Percentiles rank a stretch among this genome's conserved stretches.
Evolutionary conservation across 2,329 filamentous ascomycete species (phyloP).

Genomic region (Ophiostoma australiae): DNA sequence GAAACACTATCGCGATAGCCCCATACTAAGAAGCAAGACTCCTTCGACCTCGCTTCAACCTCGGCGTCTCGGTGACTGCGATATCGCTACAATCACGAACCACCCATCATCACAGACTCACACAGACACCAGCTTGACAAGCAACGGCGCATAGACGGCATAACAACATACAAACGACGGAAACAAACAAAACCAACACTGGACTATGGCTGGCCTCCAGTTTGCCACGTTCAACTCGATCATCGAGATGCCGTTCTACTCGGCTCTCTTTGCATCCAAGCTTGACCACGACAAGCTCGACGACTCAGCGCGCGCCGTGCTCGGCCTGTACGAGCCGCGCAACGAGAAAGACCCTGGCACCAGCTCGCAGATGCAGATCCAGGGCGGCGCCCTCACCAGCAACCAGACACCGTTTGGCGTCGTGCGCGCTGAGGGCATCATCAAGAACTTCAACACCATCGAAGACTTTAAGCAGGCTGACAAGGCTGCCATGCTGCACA

Average conservation of each 20-base stretch:
- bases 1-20: background rate
- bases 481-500: constrained; percentile 70
- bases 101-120: background rate
- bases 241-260: constrained; percentile 93
- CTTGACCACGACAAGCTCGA: constrained; percentile 96
- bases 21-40: background rate
- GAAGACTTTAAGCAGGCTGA: constrained; percentile 87
- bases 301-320: constrained; percentile 79
- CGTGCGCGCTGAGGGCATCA: constrained; percentile 84
- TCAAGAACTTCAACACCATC: constrained; percentile 93
- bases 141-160: background rate
- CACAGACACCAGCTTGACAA: background rate
- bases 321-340: constrained; percentile 85
- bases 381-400: constrained; percentile 60
- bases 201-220: constrained; percentile 50
- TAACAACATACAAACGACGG: background rate
- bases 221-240: constrained; percentile 91
- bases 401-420: constrained; percentile 49
- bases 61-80: constrained; percentile 11
- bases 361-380: constrained; percentile 84
- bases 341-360: constrained; percentile 63
- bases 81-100: background rate
- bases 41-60: constrained; percentile 6
- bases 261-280: constrained; percentile 84
- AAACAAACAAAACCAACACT: constrained; percentile 21